These are phyloP conservation scores for Zygotorulaspora florentina DNA, from an alignment of 805 yeast species.

Conservation along the genomic window DNA sequence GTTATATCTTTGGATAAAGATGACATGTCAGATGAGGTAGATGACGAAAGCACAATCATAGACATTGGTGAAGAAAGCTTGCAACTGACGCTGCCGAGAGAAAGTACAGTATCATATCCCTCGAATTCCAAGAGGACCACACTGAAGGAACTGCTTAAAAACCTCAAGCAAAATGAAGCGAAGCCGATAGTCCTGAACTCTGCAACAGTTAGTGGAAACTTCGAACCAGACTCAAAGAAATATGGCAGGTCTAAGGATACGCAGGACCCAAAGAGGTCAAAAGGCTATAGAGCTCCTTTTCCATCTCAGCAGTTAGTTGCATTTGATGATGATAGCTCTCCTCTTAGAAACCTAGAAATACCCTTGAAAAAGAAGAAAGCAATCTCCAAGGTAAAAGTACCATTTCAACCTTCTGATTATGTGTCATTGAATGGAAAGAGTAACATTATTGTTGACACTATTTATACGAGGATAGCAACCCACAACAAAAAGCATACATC, in stretches of 20 bases:
- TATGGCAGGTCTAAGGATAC: constrained; percentile 6
- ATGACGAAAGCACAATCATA: background rate
- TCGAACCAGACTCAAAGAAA: background rate
- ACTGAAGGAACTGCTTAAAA: constrained; percentile 22
- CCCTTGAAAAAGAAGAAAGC: background rate
- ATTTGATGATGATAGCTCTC: constrained; percentile 10
- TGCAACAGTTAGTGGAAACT: constrained; percentile 3
- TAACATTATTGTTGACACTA: background rate
- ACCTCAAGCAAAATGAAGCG: constrained; percentile 10
- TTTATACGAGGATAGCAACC: constrained; percentile 5
- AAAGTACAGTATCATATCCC: constrained; percentile 12
- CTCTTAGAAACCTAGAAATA: background rate
- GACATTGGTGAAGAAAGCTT: background rate
- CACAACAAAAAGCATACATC: constrained; percentile 1
- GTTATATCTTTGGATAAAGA: constrained; percentile 18
- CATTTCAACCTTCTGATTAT: constrained; percentile 18
- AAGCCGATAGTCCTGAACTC: constrained; percentile 4
- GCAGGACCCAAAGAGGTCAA: constrained; percentile 18
- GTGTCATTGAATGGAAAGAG: constrained; percentile 13
- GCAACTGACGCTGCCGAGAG: background rate
- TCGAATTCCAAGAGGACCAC: constrained; percentile 22
- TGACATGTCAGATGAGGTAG: background rate
- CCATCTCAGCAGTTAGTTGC: constrained; percentile 17
- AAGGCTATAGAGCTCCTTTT: constrained; percentile 19
- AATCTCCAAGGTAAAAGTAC: background rate